Base-by-base conservation (phyloP, 192 early-diverging fungal species). In the Nowakowskiella sp. region DNA sequence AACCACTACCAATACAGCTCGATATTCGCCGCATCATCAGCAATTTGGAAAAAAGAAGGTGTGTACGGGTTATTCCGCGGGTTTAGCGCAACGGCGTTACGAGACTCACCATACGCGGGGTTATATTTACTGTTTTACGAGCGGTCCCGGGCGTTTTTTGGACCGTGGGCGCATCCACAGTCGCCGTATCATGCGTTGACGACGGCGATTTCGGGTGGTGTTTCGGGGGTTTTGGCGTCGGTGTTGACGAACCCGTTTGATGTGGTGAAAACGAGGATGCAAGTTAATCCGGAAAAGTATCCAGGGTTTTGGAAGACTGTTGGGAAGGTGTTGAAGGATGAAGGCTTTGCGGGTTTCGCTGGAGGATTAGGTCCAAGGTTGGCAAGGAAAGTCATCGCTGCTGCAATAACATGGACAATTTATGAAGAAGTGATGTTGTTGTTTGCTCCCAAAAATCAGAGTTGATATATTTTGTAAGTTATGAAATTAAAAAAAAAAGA, bases 241-340 rank as follows among this genome's bases (percentile, higher is more conserved):
- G 70, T 78, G 6, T 43, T 89, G 30, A 96, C 93, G 0, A 89
- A 96, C 51, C 93, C 93, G 4, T 96, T 96, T 62, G 93, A 96
- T 49, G 77, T 94, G 76, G 64, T 92, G 39, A 92, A 91, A 55
- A 96, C 93, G 16, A 76, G 91, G 16, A 89, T 96, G 76, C 93
- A 96, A 54, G 67, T 96, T 28, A 83, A 85, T 27, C 91, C 91
- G 30, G 47, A 51, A 2, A 72, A 79, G 31, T 92, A 94, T 64
- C 58, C 43, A 26, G 0, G 23, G 24, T n/a, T 60, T 9, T 30
- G 19, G 7, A 9, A 23, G 10, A 22, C 29, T 67, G 28, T 32
- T 48, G 9, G 49, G 36, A 29, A 25, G n/a, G 47, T 19, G 3
- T 6, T 31, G 32, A 54, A 81, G 74, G 85, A 88, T 44, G 92